Percentiles rank a stretch among this genome's conserved stretches.
Conservation (phyloP, 2,329 filamentous ascomycete genomes). For the Beauveria sp. region DNA sequence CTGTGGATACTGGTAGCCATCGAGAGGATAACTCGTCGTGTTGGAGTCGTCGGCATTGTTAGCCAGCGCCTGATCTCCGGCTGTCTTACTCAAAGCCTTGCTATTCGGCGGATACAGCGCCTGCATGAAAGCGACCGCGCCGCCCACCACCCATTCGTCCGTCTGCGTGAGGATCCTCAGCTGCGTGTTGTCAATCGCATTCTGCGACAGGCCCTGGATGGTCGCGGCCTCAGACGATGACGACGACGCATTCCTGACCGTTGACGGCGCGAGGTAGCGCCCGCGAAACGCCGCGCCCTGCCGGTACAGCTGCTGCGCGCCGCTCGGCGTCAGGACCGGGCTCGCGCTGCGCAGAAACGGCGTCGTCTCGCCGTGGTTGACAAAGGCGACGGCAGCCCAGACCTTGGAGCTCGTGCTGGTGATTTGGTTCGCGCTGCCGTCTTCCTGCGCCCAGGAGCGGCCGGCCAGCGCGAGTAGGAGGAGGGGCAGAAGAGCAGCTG, state of each 20-base stretch:
- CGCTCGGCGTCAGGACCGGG: conserved; percentile 39
- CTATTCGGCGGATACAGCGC: conserved; percentile 71
- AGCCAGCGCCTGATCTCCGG: conserved; percentile 32
- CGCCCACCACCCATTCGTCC: conserved; percentile 49
- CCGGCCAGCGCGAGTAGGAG: not conserved
- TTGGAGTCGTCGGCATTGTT: conserved; percentile 24
- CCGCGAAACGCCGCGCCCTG: conserved; percentile 41
- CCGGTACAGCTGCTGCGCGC: conserved; percentile 43
- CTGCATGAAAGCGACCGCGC: conserved; percentile 73
- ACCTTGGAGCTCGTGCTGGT: conserved; percentile 28
- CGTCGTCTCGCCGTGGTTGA: conserved; percentile 47
- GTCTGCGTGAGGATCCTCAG: conserved; percentile 34
- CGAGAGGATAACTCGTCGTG: conserved; percentile 56
- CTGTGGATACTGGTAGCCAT: conserved; percentile 74
- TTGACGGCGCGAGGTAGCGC: conserved; percentile 36
- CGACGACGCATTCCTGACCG: conserved; percentile 19
- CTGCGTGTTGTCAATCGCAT: conserved; percentile 42
- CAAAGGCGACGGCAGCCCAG: conserved; percentile 41
- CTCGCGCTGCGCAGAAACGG: conserved; percentile 28
- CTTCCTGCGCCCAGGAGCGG: not conserved
- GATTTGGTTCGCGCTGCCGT: not conserved
- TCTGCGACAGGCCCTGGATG: conserved; percentile 34
- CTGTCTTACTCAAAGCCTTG: conserved; percentile 20
- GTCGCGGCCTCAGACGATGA: conserved; percentile 23
- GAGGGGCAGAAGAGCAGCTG: not conserved